Evolutionary conservation across 306 rosid species (phyloP).

Genomic region (Herpetospermum pedunculosum): DNA sequence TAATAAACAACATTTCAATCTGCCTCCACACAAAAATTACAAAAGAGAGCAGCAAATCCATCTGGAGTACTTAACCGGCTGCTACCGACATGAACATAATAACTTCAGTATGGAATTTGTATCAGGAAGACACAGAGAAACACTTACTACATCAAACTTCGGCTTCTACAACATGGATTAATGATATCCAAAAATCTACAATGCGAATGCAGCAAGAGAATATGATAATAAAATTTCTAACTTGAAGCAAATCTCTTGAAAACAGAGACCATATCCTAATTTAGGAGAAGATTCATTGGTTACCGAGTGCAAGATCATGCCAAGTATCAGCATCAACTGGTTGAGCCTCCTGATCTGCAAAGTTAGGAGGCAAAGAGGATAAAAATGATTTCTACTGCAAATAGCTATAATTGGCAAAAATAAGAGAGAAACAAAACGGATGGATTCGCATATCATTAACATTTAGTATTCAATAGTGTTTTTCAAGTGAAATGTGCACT

Average conservation of each 20-base stretch:
- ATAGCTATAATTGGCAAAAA: not conserved
- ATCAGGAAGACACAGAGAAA: not conserved
- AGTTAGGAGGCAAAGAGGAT: not conserved
- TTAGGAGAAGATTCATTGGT: slow-evolving; percentile 12
- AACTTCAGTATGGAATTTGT: not conserved
- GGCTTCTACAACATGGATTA: not conserved
- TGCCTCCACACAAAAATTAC: not conserved
- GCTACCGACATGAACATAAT: not conserved
- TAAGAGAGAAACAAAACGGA: not conserved
- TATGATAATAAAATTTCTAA: not conserved
- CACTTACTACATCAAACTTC: not conserved
- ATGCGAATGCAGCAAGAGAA: not conserved
- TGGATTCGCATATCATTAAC: not conserved
- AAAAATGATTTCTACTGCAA: not conserved
- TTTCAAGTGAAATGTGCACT: not conserved
- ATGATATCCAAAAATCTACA: not conserved
- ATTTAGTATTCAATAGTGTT: not conserved
- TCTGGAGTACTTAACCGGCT: not conserved
- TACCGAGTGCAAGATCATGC: slow-evolving; percentile 40
- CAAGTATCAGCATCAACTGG: slow-evolving; percentile 31
- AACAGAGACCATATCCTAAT: not conserved
- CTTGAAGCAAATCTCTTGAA: not conserved
- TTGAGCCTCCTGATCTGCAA: slow-evolving; percentile 37
- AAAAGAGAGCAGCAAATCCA: not conserved
- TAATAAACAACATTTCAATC: not conserved